Base-by-base conservation (phyloP, 2,329 filamentous ascomycete species). In the Periconia macrospinosa region DNA sequence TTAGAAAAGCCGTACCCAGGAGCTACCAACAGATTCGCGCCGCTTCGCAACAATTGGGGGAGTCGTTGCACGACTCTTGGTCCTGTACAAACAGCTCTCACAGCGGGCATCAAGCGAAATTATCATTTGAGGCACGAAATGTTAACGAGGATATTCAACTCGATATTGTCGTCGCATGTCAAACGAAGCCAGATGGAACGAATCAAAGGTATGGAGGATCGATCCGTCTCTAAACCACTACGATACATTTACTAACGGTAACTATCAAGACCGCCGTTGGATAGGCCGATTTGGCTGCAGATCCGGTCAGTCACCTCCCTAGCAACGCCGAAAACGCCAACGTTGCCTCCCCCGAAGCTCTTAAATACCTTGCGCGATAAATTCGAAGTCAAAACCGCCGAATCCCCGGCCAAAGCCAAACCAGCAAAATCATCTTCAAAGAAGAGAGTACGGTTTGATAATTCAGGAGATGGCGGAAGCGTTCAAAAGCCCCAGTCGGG, bases 51-150 rank as follows among this genome's bases (percentile, higher is more conserved):
- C 45, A 45, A 11, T 40, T 57, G 1, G 35, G 42, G 30, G 49
- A 57, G 11, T 41, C 37, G 37, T 10, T 41, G 3, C 37, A 41
- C 37, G 37, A 41, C 18, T 57, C 57, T 1, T 59, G 57, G 57
- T 59, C 55, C n/a, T 59, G 57, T 41, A 55, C 55, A 0, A 59
- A 59, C 41, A 50, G 37, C 15, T 59, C 57, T 2, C 57, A 59
- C 19, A 47, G 41, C 13, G 57, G 52, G 20, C 57, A 58, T 41
- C 57, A 57, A 35, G 57, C 57, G 6, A 59, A 59, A 30, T 33
- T 59, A 3, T 54, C 50, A 18, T 49, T 59, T 14, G 46, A 52
- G n/a, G 49, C 55, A 6, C 30, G 45, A n/a, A 20, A 27, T 15
- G 57, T 45, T 45, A 43, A 46, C 17, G 52, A 47, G 10, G 33